Evolutionary conservation across 2,329 filamentous ascomycete genomes (phyloP).

Genomic region (Trichoderma sp.): DNA sequence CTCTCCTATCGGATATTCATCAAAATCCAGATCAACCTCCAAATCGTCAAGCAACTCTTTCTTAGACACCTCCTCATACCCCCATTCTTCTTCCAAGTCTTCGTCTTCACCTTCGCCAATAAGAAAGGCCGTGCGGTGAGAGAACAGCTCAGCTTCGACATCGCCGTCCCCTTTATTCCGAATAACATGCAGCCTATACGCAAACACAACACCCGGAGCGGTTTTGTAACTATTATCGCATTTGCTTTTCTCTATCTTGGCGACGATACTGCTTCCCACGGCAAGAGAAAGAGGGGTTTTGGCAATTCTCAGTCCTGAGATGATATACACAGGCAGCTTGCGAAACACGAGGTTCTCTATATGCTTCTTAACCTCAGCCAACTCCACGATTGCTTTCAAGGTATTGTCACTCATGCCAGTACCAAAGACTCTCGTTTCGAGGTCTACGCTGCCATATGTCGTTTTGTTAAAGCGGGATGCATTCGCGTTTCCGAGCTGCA

Average conservation of each 20-base stretch:
- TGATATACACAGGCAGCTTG: background rate
- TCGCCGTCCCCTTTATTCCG: background rate
- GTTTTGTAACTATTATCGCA: background rate
- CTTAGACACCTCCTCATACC: background rate
- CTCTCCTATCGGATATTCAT: background rate
- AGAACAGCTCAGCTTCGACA: background rate
- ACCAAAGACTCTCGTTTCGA: background rate
- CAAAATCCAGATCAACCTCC: background rate
- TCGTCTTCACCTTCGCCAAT: background rate
- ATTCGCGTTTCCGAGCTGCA: background rate
- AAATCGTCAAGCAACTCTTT: background rate
- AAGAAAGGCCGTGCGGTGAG: background rate
- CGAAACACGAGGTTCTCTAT: background rate
- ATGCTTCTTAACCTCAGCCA: background rate
- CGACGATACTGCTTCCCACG: fast-evolving
- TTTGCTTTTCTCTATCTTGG: background rate
- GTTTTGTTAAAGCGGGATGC: background rate
- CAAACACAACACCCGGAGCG: background rate
- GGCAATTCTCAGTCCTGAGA: background rate
- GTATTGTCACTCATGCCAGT: background rate
- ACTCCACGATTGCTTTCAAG: background rate
- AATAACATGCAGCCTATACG: background rate
- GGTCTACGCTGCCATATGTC: background rate
- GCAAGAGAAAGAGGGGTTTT: background rate
- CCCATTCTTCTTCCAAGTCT: background rate